Conservation (phyloP, 2,329 filamentous ascomycete species). For the Mycosphaerella sp. region DNA sequence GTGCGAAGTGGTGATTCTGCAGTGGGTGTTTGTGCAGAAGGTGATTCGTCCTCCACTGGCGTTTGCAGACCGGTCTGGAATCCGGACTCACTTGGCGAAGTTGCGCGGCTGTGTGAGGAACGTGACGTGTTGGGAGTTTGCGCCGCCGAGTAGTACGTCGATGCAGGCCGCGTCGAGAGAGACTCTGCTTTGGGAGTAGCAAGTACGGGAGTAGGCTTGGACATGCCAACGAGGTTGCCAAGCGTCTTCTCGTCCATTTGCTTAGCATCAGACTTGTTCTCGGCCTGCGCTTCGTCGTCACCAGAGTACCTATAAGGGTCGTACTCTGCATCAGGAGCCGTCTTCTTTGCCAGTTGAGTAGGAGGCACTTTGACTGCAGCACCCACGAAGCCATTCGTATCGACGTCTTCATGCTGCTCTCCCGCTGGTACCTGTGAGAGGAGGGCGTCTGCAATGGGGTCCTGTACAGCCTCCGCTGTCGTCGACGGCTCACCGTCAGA, state of each 20-base stretch:
- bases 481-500: background rate
- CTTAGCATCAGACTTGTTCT: background rate
- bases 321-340: background rate
- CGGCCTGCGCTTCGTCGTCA: background rate
- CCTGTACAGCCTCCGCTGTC: background rate
- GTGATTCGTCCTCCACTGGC: background rate
- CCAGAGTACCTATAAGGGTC: conserved; percentile 5
- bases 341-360: background rate
- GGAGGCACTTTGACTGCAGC: conserved; percentile 1
- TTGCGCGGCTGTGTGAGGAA: background rate
- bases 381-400: conserved; percentile 4
- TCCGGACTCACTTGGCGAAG: background rate
- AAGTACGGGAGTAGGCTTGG: background rate
- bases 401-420: conserved; percentile 1
- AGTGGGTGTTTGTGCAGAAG: background rate
- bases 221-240: conserved; percentile 2
- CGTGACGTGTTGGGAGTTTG: background rate
- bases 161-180: background rate
- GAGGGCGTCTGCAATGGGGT: background rate
- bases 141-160: background rate
- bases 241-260: conserved; percentile 3
- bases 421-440: conserved; percentile 3
- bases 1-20: background rate
- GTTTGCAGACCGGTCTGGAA: background rate
- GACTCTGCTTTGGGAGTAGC: background rate